Base-by-base conservation (phyloP, 148 eudicot species). In the Rhododendron ovatum region DNA sequence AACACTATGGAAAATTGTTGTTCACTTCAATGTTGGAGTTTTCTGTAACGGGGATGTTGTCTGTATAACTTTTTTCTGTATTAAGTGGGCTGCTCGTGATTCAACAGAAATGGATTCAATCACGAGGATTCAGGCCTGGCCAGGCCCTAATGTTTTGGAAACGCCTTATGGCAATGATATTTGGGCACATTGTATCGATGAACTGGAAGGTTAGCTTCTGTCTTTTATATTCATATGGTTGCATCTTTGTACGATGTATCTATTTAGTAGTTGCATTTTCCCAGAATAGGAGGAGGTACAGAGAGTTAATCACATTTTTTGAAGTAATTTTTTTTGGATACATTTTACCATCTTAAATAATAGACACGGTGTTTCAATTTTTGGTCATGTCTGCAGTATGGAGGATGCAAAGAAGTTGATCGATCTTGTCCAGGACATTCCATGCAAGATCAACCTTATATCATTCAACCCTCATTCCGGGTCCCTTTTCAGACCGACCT, bases 71-170 rank as follows among this genome's bases (percentile, higher is more conserved):
- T n/a, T 22, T 8, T 83, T 71, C 37, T 1, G 14, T 15, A 20
- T 5, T 81, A 20, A 30, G 65, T 14, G 26, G 11, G 57, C 55
- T 10, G 33, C 69, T 83, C 37, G 5, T 28, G 50, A 61, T 88
- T 84, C 63, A 78, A 90, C 98, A 97, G 98, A 93, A 89, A 78
- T 97, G 99, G 98, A 95, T 95, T 82, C 94, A 89, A 53, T 91
- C 96, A 7, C 94, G 88, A 86, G 98, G 99, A 84, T 97, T 89
- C 85, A 94, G 98, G 89, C 95, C 98, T 76, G 95, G 91, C 86
- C 99, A 97, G 88, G 98, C 99, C 45, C 41, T 97, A 90, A 97
- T 97, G 99, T 87, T 95, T 67, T 97, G 99, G 99, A 97, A 95
- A 90, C 92, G 96, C 82, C 90, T 97, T 95, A 97, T 85, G 95